Evolutionary conservation across 2,329 filamentous ascomycete species (phyloP), one percentile per base, ranked within the genome.

Genomic region (Karstenula rhodostoma): DNA sequence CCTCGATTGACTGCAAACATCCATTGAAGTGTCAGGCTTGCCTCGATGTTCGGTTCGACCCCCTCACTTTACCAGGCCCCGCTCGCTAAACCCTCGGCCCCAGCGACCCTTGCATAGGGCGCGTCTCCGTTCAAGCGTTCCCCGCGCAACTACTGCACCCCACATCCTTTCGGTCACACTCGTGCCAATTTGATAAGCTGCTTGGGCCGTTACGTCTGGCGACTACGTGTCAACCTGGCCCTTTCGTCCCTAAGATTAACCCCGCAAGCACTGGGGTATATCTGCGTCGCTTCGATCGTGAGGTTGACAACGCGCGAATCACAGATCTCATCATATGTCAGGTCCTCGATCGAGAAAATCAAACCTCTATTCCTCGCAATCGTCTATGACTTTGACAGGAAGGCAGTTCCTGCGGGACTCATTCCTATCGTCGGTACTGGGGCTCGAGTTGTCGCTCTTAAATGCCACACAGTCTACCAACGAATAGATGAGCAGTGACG

Each of bases 131-230:
- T 13, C 33, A 19, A 33, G 29, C 54, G 37, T 57, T 58, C 63
- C 66, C 65, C 67, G 66, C 67, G 53, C 66, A 61, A 53, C 67
- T 67, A 64, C 65, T 73, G 73, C 68, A 75, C 74, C 74, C 73
- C 74, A 76, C 73, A 76, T 73, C 65, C 67, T 46, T 46, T 47
- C 19, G 2, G 52, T 35, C n/a, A 35, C 35, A 22, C 52, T 48
- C 13, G 44, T 32, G 27, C 23, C n/a, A 4, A 32, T 50, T 8
- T 35, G 17, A 32, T n/a, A 35, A 50, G 15, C 33, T 32, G 40
- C 37, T 46, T 15, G 48, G 23, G n/a, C 19, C 12, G n/a, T 44
- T 33, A 29, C 25, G 23, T 35, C 40, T 29, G 23, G 37, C 42
- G 37, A 40, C 40, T 46, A 44, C 51, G 37, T 46, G 35, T 44